These are phyloP conservation scores for Phytophthora cryptogea DNA, from an alignment of 352 stramenopile species.

Conservation along the genomic window DNA sequence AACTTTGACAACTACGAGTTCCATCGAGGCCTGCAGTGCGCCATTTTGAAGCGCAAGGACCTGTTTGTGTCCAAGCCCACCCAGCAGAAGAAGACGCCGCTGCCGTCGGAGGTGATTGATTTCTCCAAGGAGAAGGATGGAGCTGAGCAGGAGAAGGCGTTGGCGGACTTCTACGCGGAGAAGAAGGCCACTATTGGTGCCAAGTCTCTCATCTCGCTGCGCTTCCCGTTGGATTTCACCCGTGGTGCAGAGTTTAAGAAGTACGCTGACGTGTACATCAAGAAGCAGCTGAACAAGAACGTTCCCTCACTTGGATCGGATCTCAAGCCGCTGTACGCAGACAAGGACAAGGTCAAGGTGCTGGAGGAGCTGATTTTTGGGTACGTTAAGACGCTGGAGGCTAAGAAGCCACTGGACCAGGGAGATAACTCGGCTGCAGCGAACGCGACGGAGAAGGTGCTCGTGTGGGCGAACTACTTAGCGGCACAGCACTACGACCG, in stretches of 20 bases:
- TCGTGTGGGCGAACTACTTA: slow-evolving; percentile 94
- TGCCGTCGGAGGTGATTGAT: slow-evolving; percentile 58
- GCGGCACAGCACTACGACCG: slow-evolving; percentile 93
- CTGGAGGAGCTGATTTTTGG: slow-evolving; percentile 75
- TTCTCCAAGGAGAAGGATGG: slow-evolving; percentile 51
- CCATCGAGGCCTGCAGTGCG: slow-evolving; percentile 86
- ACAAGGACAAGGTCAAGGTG: slow-evolving; percentile 62
- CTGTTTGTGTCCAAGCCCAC: slow-evolving; percentile 44
- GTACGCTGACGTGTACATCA: slow-evolving; percentile 64
- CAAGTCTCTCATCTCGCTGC: slow-evolving; percentile 82
- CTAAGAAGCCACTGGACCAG: slow-evolving; percentile 56
- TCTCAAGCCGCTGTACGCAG: slow-evolving; percentile 89
- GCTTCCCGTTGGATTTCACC: slow-evolving; percentile 93
- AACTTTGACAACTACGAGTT: slow-evolving; percentile 93
- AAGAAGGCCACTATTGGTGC: slow-evolving; percentile 54
- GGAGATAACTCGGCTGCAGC: slow-evolving; percentile 38
- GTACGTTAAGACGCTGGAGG: slow-evolving; percentile 81
- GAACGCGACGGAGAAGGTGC: slow-evolving; percentile 37
- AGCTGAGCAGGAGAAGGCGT: slow-evolving; percentile 41
- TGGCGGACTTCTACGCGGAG: slow-evolving; percentile 60
- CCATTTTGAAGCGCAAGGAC: slow-evolving; percentile 63
- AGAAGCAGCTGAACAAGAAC: slow-evolving; percentile 85
- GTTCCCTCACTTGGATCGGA: slow-evolving; percentile 95
- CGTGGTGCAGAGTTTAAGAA: slow-evolving; percentile 74
- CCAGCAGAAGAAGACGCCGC: slow-evolving; percentile 34